Conservation (phyloP, 129 eudicot species). For the Flaveria brownii region DNA sequence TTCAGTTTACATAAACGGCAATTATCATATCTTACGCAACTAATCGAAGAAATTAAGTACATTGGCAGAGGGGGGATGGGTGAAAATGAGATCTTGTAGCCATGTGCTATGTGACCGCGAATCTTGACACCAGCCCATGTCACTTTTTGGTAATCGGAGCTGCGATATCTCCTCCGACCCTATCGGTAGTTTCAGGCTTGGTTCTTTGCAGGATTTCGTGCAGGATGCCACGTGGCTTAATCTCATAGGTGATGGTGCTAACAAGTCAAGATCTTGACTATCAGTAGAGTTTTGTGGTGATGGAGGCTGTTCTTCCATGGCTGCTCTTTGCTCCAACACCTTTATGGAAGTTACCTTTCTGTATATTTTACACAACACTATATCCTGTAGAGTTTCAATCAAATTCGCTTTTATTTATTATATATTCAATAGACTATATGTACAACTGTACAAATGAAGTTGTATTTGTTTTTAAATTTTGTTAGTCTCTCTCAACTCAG, state of each 20-base stretch:
- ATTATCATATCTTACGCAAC: not conserved
- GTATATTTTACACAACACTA: constrained; percentile 76
- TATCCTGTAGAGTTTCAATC: constrained; percentile 47
- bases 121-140: constrained; percentile 57
- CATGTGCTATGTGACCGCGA: constrained; percentile 66
- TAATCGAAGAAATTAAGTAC: constrained; percentile 43
- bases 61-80: constrained; percentile 46
- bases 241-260: constrained; percentile 19
- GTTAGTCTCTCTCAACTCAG: not conserved
- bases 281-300: constrained; percentile 26
- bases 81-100: constrained; percentile 55
- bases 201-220: constrained; percentile 13
- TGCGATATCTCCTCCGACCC: constrained; percentile 40
- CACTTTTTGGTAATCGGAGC: constrained; percentile 56
- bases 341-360: constrained; percentile 87
- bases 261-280: constrained; percentile 23
- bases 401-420: not conserved
- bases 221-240: constrained; percentile 30
- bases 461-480: too few species aligned
- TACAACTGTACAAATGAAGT: not conserved
- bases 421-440: not conserved
- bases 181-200: constrained; percentile 40
- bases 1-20: constrained; percentile 15
- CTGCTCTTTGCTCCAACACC: constrained; percentile 82
- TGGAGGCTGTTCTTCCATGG: constrained; percentile 53